Evolutionary conservation across 2,329 filamentous ascomycete genomes (phyloP).

Genomic region (Diaporthe humulicola): DNA sequence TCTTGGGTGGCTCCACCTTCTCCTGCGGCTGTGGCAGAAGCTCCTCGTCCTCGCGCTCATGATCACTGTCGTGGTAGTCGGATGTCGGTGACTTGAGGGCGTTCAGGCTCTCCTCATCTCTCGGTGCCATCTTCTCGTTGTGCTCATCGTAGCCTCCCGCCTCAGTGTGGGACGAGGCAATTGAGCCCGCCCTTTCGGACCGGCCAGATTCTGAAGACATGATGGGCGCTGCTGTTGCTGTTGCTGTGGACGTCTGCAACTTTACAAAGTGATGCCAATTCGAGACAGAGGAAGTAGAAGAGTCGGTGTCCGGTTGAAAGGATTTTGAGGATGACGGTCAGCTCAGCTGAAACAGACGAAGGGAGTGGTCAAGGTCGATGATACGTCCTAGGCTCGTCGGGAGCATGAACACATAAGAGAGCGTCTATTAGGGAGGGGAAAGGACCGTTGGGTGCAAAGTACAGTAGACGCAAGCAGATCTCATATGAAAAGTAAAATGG

Average conservation of each 20-base stretch:
- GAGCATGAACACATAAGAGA: slow-evolving; percentile 20
- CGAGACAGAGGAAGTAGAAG: not conserved
- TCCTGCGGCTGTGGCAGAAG: slow-evolving; percentile 53
- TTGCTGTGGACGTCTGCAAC: not conserved
- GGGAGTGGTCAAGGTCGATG: not conserved
- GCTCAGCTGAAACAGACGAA: slow-evolving; percentile 27
- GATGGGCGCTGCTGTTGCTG: not conserved
- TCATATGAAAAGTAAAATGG: not conserved
- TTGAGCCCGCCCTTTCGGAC: slow-evolving; percentile 47
- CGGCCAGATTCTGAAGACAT: slow-evolving; percentile 44
- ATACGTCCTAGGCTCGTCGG: slow-evolving; percentile 5
- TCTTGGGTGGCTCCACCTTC: slow-evolving; percentile 51
- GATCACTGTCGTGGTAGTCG: slow-evolving; percentile 48
- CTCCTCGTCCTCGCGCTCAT: slow-evolving; percentile 57
- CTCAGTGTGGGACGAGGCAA: slow-evolving; percentile 52
- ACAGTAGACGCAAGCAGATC: not conserved
- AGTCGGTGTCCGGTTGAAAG: not conserved
- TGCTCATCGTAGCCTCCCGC: slow-evolving; percentile 49
- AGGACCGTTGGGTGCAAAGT: slow-evolving; percentile 2
- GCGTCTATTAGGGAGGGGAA: slow-evolving; percentile 6
- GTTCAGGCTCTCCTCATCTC: slow-evolving; percentile 49
- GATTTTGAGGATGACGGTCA: not conserved
- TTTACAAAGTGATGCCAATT: not conserved
- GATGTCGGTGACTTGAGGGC: slow-evolving; percentile 45
- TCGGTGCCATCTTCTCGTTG: slow-evolving; percentile 49